Conservation (phyloP, 352 stramenopile species). For the Phytopythium boreale region DNA sequence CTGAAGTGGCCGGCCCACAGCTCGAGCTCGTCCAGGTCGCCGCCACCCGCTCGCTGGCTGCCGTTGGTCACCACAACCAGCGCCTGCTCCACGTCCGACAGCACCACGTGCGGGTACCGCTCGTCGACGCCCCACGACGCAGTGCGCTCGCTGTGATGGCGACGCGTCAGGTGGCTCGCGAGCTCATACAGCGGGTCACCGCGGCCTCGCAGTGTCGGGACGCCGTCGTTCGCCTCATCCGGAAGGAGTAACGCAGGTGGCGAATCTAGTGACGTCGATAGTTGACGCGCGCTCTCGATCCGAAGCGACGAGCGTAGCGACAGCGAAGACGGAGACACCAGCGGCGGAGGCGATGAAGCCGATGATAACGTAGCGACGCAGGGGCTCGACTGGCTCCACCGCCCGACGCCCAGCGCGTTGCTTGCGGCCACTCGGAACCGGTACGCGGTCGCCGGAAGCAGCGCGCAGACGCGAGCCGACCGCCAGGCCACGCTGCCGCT, state of each 20-base stretch:
- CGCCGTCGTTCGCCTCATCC: slow-evolving; percentile 6
- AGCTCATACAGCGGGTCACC: slow-evolving; percentile 42
- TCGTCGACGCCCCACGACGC: neutral
- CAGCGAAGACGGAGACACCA: slow-evolving; percentile 2
- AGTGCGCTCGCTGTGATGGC: neutral
- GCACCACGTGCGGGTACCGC: slow-evolving; percentile 22
- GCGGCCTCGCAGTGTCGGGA: slow-evolving; percentile 44
- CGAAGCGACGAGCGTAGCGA: slow-evolving; percentile 1
- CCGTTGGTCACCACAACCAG: slow-evolving; percentile 23
- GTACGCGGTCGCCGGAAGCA: slow-evolving; percentile 40
- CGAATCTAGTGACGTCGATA: neutral
- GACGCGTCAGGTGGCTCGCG: slow-evolving; percentile 18
- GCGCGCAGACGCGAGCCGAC: slow-evolving; percentile 35
- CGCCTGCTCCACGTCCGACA: slow-evolving; percentile 59
- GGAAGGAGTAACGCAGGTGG: slow-evolving; percentile 1
- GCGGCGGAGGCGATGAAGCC: neutral
- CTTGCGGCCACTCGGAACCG: slow-evolving; percentile 61
- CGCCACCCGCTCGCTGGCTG: neutral
- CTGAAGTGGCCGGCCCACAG: slow-evolving; percentile 72
- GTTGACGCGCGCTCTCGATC: neutral
- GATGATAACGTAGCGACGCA: slow-evolving; percentile 11
- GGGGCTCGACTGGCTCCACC: slow-evolving; percentile 46
- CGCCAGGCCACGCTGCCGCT: slow-evolving; percentile 20
- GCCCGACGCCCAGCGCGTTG: slow-evolving; percentile 51
- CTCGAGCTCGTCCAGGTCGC: slow-evolving; percentile 28